Percentiles rank a stretch among this genome's conserved stretches.
phyloP scores from a whole-genome alignment of 495 filamentous ascomycete genomes.

The Penicillium cosmopolitanum region DNA sequence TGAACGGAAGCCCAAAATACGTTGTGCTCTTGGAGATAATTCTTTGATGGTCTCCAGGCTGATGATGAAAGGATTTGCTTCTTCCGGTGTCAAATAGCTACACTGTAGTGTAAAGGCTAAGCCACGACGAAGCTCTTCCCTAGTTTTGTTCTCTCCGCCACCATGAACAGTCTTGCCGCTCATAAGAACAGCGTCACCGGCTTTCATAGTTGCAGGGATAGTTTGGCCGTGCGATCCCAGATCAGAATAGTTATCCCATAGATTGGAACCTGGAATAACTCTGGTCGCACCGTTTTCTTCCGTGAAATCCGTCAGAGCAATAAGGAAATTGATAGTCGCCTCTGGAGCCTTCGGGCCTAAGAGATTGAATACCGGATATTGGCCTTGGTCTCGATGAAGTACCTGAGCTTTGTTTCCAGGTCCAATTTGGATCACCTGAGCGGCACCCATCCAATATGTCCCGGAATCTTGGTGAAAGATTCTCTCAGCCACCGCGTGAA shows the following conservation, averaged over 20 bases:
- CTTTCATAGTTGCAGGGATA: conserved; percentile 8
- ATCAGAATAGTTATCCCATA: conserved; percentile 28
- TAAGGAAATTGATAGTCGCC: conserved; percentile 26
- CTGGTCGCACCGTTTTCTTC: conserved; percentile 44
- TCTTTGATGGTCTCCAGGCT: conserved; percentile 1
- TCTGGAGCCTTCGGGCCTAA: conserved; percentile 15
- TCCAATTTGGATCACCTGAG: conserved; percentile 18
- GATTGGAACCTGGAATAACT: conserved; percentile 44
- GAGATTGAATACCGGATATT: conserved; percentile 11
- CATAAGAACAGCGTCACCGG: conserved; percentile 3
- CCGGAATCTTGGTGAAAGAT: conserved; percentile 8
- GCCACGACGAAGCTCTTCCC: conserved; percentile 1
- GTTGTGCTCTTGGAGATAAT: conserved; percentile 10
- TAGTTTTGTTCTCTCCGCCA: conserved; percentile 2
- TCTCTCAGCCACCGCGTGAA: conserved; percentile 11
- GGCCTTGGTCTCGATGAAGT: conserved; percentile 20
- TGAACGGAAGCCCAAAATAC: conserved; percentile 15
- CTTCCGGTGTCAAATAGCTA: conserved; percentile 5
- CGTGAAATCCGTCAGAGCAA: conserved; percentile 33
- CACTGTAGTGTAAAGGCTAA: conserved; percentile 1
- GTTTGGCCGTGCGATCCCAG: not conserved
- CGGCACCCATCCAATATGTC: conserved; percentile 18
- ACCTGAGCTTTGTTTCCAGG: conserved; percentile 18
- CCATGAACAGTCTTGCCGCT: conserved; percentile 5
- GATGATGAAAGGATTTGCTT: conserved; percentile 3